These are phyloP conservation scores for Aureobasidium uvarum DNA, from an alignment of 2,329 filamentous ascomycete species.

Conservation along the genomic window DNA sequence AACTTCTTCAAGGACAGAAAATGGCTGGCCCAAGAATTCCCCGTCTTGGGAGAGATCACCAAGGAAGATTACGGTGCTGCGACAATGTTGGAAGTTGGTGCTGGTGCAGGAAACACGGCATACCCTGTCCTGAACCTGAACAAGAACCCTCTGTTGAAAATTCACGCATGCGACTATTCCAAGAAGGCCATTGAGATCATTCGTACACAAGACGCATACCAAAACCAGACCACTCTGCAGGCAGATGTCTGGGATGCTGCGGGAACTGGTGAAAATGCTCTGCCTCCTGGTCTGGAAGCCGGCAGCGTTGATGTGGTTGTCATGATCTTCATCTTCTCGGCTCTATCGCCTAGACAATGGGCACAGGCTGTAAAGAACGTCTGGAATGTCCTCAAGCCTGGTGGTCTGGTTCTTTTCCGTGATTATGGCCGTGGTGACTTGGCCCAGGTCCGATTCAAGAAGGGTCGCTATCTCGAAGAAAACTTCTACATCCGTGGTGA, in stretches of 20 bases:
- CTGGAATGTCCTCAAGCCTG: conserved; percentile 78
- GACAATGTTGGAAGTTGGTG: conserved; percentile 83
- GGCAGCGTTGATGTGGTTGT: conserved; percentile 87
- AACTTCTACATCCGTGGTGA: conserved; percentile 98
- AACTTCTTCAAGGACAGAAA: conserved; percentile 99
- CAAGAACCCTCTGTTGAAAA: conserved; percentile 73
- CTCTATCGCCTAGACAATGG: conserved; percentile 84
- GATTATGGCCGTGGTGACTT: conserved; percentile 96
- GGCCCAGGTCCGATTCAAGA: conserved; percentile 95
- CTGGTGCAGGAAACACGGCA: conserved; percentile 93
- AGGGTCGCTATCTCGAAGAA: conserved; percentile 87
- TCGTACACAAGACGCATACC: conserved; percentile 73
- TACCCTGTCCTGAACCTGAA: conserved; percentile 87
- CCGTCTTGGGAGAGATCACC: conserved; percentile 75
- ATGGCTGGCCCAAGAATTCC: conserved; percentile 96
- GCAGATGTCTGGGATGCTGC: conserved; percentile 96
- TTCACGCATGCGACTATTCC: conserved; percentile 96
- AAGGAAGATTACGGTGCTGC: conserved; percentile 65
- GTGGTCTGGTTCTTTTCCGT: conserved; percentile 89
- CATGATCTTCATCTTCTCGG: conserved; percentile 97
- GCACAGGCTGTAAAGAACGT: conserved; percentile 76
- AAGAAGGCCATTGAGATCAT: conserved; percentile 95
- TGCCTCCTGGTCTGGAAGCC: conserved; percentile 74
- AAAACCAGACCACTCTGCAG: conserved; percentile 61
- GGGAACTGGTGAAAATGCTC: conserved; percentile 47